These are phyloP conservation scores for Cryptococcus sp. DNA, from an alignment of 1,284 basidiomycete genomes.

Conservation along the genomic window DNA sequence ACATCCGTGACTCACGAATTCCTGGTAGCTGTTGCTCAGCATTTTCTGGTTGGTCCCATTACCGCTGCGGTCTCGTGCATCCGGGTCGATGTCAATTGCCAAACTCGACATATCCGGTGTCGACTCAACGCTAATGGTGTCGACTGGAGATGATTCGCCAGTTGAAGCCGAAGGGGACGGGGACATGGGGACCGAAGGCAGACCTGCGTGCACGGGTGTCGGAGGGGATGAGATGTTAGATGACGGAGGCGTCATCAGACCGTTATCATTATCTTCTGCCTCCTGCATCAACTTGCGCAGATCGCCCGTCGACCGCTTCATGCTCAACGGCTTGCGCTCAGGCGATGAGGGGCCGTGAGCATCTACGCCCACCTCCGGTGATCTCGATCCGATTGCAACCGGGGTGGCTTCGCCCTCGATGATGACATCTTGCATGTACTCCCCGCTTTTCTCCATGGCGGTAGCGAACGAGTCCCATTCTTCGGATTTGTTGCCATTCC, in stretches of 20 bases:
- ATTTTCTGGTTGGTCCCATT: slow-evolving; percentile 30
- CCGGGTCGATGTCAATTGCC: slow-evolving; percentile 24
- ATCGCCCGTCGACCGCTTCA: slow-evolving; percentile 41
- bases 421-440: neutral
- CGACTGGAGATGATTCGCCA: slow-evolving; percentile 46
- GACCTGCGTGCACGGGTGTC: slow-evolving; percentile 24
- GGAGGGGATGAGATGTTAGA: slow-evolving; percentile 51
- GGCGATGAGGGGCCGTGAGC: slow-evolving; percentile 19
- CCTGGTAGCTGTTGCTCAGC: slow-evolving; percentile 43
- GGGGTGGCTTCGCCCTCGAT: slow-evolving; percentile 38
- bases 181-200: slow-evolving; percentile 27
- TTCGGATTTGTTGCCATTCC: slow-evolving; percentile 35
- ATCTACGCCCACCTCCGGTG: slow-evolving; percentile 24
- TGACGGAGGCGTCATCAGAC: slow-evolving; percentile 47
- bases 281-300: slow-evolving; percentile 26
- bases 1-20: slow-evolving; percentile 42
- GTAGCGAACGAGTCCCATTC: slow-evolving; percentile 36
- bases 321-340: slow-evolving; percentile 19
- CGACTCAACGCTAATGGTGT: slow-evolving; percentile 31
- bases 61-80: slow-evolving; percentile 25
- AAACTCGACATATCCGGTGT: slow-evolving; percentile 30
- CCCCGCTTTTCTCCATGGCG: slow-evolving; percentile 19
- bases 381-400: slow-evolving; percentile 34
- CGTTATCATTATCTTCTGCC: slow-evolving; percentile 22
- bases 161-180: slow-evolving; percentile 43